Conservation (phyloP, 345 rosid genomes). For the Arabis hirsuta region DNA sequence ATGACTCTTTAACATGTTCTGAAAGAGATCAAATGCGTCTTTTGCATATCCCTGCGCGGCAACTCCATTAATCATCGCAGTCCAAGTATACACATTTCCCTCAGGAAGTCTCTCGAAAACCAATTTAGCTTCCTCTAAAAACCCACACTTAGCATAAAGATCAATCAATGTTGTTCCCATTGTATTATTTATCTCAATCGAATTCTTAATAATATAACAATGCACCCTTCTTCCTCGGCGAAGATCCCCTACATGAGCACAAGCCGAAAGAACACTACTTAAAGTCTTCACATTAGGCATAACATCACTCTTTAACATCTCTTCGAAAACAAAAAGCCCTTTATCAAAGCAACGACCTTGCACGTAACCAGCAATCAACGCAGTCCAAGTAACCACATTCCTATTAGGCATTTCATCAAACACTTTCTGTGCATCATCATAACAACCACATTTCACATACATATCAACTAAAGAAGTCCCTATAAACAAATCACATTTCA, state of each 20-base stretch:
- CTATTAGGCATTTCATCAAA: slow-evolving; percentile 60
- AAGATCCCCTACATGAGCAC: slow-evolving; percentile 50
- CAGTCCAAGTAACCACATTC: slow-evolving; percentile 76
- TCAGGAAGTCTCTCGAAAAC: slow-evolving; percentile 35
- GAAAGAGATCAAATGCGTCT: slow-evolving; percentile 38
- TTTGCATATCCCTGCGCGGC: slow-evolving; percentile 42
- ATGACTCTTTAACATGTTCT: slow-evolving; percentile 29
- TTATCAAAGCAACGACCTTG: slow-evolving; percentile 46
- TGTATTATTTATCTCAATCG: slow-evolving; percentile 40
- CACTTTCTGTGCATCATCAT: slow-evolving; percentile 51
- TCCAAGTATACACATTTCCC: slow-evolving; percentile 42
- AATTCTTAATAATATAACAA: slow-evolving; percentile 48
- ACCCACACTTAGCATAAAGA: slow-evolving; percentile 49
- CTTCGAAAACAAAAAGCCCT: slow-evolving; percentile 58
- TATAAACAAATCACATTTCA: slow-evolving; percentile 63
- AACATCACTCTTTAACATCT: slow-evolving; percentile 59
- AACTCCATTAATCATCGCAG: slow-evolving; percentile 42
- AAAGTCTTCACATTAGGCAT: slow-evolving; percentile 64
- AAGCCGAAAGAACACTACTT: slow-evolving; percentile 55
- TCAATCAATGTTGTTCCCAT: slow-evolving; percentile 44
- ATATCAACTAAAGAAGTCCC: slow-evolving; percentile 67
- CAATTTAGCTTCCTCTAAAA: slow-evolving; percentile 36
- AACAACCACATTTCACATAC: slow-evolving; percentile 59
- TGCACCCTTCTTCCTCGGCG: slow-evolving; percentile 61
- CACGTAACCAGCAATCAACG: slow-evolving; percentile 66